These are phyloP conservation scores for Rubia peregrina DNA, from an alignment of 305 asterid genomes.

Conservation along the genomic window DNA sequence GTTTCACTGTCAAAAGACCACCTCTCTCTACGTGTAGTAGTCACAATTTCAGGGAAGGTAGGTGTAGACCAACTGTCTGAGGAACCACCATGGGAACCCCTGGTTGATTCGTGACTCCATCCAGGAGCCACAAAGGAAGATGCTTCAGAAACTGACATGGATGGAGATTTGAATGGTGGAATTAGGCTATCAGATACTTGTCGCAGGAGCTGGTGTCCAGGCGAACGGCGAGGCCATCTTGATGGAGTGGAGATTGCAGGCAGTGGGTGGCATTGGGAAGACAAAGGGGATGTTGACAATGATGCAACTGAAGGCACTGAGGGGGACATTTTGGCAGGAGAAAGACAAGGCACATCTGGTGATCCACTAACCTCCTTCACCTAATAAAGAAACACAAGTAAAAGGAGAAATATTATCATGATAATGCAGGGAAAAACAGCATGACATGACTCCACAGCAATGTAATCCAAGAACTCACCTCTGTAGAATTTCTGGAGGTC, in stretches of 20 bases:
- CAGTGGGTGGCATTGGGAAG: constrained; percentile 57
- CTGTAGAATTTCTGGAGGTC: constrained; percentile 21
- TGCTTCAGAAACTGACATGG: constrained; percentile 63
- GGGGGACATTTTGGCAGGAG: constrained; percentile 66
- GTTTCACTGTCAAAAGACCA: constrained; percentile 96
- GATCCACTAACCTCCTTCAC: constrained; percentile 55
- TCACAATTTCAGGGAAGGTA: constrained; percentile 51
- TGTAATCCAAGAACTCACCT: constrained; percentile 20
- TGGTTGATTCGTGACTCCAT: constrained; percentile 64
- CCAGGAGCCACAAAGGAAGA: constrained; percentile 44
- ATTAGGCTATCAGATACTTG: constrained; percentile 67
- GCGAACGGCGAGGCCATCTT: constrained; percentile 66
- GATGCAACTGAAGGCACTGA: constrained; percentile 75
- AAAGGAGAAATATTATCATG: background rate
- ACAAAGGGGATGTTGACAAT: constrained; percentile 55
- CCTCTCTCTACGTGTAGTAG: constrained; percentile 56
- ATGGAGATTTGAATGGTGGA: constrained; percentile 56
- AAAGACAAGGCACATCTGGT: constrained; percentile 48
- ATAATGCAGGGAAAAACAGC: background rate
- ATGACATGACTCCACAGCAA: background rate
- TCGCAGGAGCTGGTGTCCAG: constrained; percentile 52
- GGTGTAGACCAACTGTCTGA: constrained; percentile 85
- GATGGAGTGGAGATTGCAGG: constrained; percentile 74
- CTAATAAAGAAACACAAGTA: constrained; percentile 27
- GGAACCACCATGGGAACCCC: constrained; percentile 74